Evolutionary conservation across 2,329 filamentous ascomycete species (phyloP), one percentile per base, ranked within the genome.

Genomic region (Aspergillus caelatus): DNA sequence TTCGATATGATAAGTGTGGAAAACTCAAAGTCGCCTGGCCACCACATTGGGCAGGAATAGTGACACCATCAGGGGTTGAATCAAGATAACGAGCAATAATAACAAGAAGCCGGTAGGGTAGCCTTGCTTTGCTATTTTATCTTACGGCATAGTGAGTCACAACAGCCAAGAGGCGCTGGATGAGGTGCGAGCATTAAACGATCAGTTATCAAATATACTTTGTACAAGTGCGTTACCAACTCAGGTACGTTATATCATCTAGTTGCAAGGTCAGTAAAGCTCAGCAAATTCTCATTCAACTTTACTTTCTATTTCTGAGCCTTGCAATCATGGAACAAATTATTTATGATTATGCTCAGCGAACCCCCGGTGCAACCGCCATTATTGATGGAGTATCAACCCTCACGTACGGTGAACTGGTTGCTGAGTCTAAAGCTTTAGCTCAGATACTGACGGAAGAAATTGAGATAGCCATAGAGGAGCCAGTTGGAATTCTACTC

Each of bases 401-500:
- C 14, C 32, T 61, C 26, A 45, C 60, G 8, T 61, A 57, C n/a
- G 34, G 16, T 12, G 60, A 57, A 8, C 34, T 61, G 32, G 30
- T 61, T 2, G 32, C 45, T 12, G 21, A 57, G n/a, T 26, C 60
- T 7, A 57, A 19, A 19, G 19, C 50, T 3, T 19, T 61, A 12
- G 43, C 60, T 11, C 52, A 52, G 16, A 39, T 6, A 26, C 32
- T 57, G 16, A 19, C 5, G 9, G 26, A 41, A 8, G 12, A 57
- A 21, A n/a, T 21, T 10, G 14, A 36, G 12, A 50, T 57, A 52
- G 52, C 54, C 14, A 16, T n/a, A 7, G 43, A 50, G 19, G 54
- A 61, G 14, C 60, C 60, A 19, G 26, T 61, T 10, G 59, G 59
- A 7, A 61, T 61, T 23, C 16, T 56, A 14, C 53, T 61, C 21